Percentiles rank a stretch among this genome's conserved stretches.
phyloP scores from a whole-genome alignment of 352 stramenopile species.

The Phytophthora sp. region DNA sequence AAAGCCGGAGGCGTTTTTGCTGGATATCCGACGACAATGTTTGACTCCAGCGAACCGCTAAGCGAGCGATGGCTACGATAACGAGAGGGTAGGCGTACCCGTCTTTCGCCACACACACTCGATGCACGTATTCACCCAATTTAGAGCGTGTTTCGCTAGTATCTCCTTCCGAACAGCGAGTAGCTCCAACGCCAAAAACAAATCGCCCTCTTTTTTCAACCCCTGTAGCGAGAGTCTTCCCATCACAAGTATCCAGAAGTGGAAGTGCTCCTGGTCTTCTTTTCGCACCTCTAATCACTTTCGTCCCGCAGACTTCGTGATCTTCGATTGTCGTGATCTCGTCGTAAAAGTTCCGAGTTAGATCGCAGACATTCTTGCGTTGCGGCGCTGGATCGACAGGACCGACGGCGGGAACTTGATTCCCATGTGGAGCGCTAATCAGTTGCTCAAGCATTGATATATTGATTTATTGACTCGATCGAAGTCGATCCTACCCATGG shows the following conservation, averaged over 20 bases:
- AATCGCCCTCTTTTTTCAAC: slow-evolving; percentile 43
- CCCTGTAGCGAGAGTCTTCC: slow-evolving; percentile 46
- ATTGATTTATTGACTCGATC: slow-evolving; percentile 88
- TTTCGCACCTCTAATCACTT: slow-evolving; percentile 46
- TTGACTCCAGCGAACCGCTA: slow-evolving; percentile 35
- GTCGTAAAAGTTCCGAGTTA: slow-evolving; percentile 84
- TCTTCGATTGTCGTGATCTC: slow-evolving; percentile 87
- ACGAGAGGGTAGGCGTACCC: slow-evolving; percentile 56
- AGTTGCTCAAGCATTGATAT: slow-evolving; percentile 91
- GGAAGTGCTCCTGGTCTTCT: too few relatives aligned
- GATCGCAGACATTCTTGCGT: slow-evolving; percentile 86
- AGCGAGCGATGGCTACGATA: slow-evolving; percentile 56
- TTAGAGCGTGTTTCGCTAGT: slow-evolving; percentile 31
- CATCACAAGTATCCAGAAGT: slow-evolving; percentile 44
- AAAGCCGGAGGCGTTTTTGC: slow-evolving; percentile 51
- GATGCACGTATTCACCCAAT: slow-evolving; percentile 50
- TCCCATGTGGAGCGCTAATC: slow-evolving; percentile 65
- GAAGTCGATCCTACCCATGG: slow-evolving; percentile 89
- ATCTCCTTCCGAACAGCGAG: slow-evolving; percentile 54
- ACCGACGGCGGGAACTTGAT: slow-evolving; percentile 79
- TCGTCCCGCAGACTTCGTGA: slow-evolving; percentile 62
- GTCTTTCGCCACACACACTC: slow-evolving; percentile 8
- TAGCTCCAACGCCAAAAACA: slow-evolving; percentile 66
- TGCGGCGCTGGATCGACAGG: slow-evolving; percentile 86
- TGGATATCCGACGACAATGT: slow-evolving; percentile 24